Conservation (phyloP, 306 rosid species). For the cucumber (Cucumis sativus) region Cucumber_9930_V3 NC_026656.2:18154501-18155000, state of each 20-base stretch:
- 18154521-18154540: not conserved
- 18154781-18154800: not conserved
- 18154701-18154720: constrained; percentile 3
- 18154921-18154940: not conserved
- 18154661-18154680: not conserved
- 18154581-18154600: not conserved
- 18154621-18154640: not conserved
- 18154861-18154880: not conserved
- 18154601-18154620: constrained; percentile 1
- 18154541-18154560: not conserved
- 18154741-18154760: not conserved
- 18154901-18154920: not conserved
- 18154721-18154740: not conserved
- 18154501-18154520: not conserved
- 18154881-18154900: not conserved
- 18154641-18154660: not conserved
- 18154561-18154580: not conserved
- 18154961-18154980: not conserved
- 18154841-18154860: not conserved
- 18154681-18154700: not conserved
- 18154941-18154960: not conserved
- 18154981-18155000: not conserved
- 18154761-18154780: constrained; percentile 2
- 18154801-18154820: constrained; percentile 5
- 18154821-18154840: not conserved